Conservation (phyloP, 768 basidiomycete species). For the Suillus spraguei region DNA sequence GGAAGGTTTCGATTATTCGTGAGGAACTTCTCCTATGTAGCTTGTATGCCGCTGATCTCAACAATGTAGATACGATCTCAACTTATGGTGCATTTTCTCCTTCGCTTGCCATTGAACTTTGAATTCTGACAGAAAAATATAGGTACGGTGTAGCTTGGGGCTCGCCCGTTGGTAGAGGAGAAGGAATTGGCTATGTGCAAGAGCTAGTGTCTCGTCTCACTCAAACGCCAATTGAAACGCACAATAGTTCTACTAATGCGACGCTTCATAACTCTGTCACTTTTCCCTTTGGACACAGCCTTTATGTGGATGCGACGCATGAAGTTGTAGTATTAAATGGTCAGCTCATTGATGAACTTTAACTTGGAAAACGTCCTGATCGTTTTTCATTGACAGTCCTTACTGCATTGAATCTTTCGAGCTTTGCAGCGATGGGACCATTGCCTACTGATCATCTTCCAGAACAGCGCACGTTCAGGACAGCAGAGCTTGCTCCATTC, state of each 20-base stretch:
- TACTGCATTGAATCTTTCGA: conserved; percentile 78
- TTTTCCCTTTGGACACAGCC: conserved; percentile 66
- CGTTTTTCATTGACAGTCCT: conserved; percentile 48
- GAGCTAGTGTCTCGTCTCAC: conserved; percentile 83
- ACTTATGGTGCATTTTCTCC: conserved; percentile 10
- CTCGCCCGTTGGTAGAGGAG: conserved; percentile 68
- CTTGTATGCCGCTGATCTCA: background rate
- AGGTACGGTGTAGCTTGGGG: conserved; percentile 74
- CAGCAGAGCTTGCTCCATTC: conserved; percentile 78
- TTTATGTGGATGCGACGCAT: conserved; percentile 87
- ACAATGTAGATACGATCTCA: conserved; percentile 5
- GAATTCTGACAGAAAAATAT: background rate
- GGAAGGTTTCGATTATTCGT: conserved; percentile 88
- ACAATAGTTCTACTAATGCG: conserved; percentile 81
- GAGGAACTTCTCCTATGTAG: conserved; percentile 26
- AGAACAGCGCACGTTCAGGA: conserved; percentile 59
- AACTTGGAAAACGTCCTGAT: conserved; percentile 11
- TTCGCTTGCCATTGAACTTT: conserved; percentile 10
- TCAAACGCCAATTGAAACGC: conserved; percentile 61
- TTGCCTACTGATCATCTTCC: conserved; percentile 71
- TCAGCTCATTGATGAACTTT: conserved; percentile 31
- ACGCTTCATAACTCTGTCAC: conserved; percentile 69
- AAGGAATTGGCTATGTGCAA: conserved; percentile 76
- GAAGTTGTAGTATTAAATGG: conserved; percentile 82
- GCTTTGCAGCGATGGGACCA: conserved; percentile 66